phyloP scores from a whole-genome alignment of 2,329 filamentous ascomycete species.

The Endothia cerciana region DNA sequence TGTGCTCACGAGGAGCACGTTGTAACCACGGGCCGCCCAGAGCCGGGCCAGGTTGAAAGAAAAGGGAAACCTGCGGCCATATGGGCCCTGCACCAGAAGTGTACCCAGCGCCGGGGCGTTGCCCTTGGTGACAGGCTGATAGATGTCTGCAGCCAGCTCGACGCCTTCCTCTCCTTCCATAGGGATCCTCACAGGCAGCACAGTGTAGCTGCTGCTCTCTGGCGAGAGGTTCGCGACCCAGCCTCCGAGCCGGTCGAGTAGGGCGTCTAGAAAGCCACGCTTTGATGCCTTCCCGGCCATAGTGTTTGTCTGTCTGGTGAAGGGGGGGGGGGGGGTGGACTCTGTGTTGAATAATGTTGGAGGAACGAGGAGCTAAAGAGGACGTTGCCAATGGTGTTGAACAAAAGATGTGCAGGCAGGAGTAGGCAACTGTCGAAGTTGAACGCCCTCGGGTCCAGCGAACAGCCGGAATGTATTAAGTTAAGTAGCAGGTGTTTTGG shows the following conservation, averaged over 20 bases:
- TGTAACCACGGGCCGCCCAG: constrained; percentile 33
- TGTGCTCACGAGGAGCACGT: constrained; percentile 31
- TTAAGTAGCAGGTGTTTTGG: too few species aligned
- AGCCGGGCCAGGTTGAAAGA: constrained; percentile 18
- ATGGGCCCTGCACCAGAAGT: constrained; percentile 27
- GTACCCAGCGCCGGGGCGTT: constrained; percentile 17
- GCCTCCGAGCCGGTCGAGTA: constrained; percentile 13
- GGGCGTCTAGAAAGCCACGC: neutral
- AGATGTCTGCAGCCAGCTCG: constrained; percentile 31
- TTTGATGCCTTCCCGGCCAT: neutral
- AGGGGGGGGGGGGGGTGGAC: neutral
- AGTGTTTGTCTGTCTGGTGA: too few species aligned
- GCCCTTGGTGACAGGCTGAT: constrained; percentile 24
- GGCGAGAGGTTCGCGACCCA: constrained; percentile 19
- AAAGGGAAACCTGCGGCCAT: constrained; percentile 26
- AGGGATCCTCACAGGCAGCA: constrained; percentile 23
- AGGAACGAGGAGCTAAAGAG: too few species aligned
- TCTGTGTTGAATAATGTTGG: too few species aligned
- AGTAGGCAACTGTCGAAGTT: too few species aligned
- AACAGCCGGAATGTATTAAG: too few species aligned
- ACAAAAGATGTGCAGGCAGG: too few species aligned
- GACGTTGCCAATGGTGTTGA: too few species aligned
- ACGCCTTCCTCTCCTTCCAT: constrained; percentile 27
- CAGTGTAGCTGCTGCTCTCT: constrained; percentile 25
- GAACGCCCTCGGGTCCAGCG: too few species aligned